Evolutionary conservation across 106 monocot species (phyloP), one percentile per base, ranked within the genome.

Genomic region (Xerophyta viscosa): DNA sequence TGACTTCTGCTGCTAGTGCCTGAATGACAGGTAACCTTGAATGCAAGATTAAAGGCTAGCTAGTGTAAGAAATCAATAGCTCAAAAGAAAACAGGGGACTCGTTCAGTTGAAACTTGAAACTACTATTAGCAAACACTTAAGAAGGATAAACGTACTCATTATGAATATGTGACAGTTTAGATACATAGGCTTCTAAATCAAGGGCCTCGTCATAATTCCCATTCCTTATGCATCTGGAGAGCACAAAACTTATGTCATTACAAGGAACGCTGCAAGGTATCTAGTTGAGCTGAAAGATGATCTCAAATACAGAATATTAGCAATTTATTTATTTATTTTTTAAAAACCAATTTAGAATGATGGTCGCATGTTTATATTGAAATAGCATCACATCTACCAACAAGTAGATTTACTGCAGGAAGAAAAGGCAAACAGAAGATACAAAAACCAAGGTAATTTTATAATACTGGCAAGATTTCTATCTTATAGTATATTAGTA

Each of bases 131-230:
- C 20, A 31, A 3, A 48, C 2, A 48, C 15, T 30, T 20, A 8
- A 6, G 33, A 33, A 33, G 5, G 33, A 55, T 46, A 39, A 29
- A 43, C 96, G 76, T 84, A 96, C 96, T 89, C 82, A n/a, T 81
- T 17, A 65, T 96, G 96, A 70, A 96, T 60, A 64, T 86, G 84
- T 76, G 96, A 76, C 23, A 96, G 53, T 63, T 82, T 96, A 56
- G 49, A 65, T 43, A 96, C 85, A 67, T 78, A 96, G 45, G 96
- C 82, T 85, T 96, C 96, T 54, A 96, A 71, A 60, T 96, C 89
- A 79, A 96, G 89, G 29, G 96, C 85, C 46, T 89, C 88, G 25
- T 96, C 96, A 82, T 89, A 89, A 66, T 89, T 96, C 20, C 96
- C 96, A 79, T 82, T 96, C 15, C 96, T 54, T 60, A 96, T 67